phyloP scores from a whole-genome alignment of 768 basidiomycete genomes.

The Boletus subcaerulescens region DNA sequence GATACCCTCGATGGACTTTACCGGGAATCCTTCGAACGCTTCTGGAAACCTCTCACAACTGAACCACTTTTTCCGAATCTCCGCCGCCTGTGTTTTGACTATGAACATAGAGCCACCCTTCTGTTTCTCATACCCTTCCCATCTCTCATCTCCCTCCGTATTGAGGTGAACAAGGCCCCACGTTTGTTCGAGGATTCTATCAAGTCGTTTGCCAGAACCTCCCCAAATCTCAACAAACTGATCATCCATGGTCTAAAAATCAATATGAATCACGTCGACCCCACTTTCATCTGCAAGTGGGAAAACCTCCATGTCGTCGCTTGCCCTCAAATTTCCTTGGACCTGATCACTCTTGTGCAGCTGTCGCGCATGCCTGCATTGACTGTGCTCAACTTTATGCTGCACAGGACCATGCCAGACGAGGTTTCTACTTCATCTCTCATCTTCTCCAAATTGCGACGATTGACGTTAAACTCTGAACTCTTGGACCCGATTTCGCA shows the following conservation, averaged over 20 bases:
- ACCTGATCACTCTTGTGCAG: neutral
- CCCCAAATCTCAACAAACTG: neutral
- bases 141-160: neutral
- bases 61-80: neutral
- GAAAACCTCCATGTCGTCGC: neutral
- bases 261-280: neutral
- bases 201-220: neutral
- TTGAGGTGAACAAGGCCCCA: neutral
- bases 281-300: neutral
- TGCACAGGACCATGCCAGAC: neutral
- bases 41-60: neutral
- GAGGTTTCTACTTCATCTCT: too few species aligned
- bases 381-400: neutral
- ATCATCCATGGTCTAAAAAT: neutral
- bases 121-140: neutral
- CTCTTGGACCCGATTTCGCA: neutral
- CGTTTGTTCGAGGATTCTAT: neutral
- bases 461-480: neutral
- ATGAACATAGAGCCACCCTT: neutral
- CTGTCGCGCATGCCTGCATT: neutral
- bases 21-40: neutral
- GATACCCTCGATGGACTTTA: neutral
- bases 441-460: neutral
- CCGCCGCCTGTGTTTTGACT: neutral
- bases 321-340: neutral